Evolutionary conservation across 495 filamentous ascomycete species (phyloP), one percentile per base, ranked within the genome.

Genomic region (Stereocaulon alpinum): DNA sequence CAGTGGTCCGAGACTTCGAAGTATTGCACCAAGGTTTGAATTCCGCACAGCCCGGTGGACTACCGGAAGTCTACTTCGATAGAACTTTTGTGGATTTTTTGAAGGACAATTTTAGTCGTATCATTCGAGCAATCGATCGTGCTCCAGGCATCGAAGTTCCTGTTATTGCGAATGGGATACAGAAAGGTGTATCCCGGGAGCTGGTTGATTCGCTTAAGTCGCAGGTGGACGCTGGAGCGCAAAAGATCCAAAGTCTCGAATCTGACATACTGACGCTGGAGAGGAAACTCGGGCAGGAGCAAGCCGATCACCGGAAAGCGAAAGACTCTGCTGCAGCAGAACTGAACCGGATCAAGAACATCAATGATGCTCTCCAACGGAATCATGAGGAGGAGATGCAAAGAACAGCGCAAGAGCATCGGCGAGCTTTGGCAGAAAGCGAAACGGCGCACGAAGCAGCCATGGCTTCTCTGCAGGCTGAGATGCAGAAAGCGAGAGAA

Each of bases 51-150:
- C 72, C 75, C 1, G 84, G 80, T 32, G 79, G 80, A 29, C 76
- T 92, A 5, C 90, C 92, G 22, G 86, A 93, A 20, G 86, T 95
- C 7, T 91, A 82, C 67, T 91, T 97, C 60, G 89, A 95, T 64
- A 78, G 80, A 44, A 80, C 83, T 0, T 97, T 97, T 69, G 82
- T 97, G 42, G 91, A 96, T 60, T 96, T 97, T 68, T 79, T 96
- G 61, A 95, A 96, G 68, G 90, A 96, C 65, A 93, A 95, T 68
- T 98, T 91, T 68, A 90, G 86, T 61, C 87, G 91, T 34, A 73
- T 96, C 55, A 74, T 86, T 20, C 82, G 90, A 56, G 88, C 92
- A 20, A 88, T 98, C 66, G 93, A 98, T 69, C 86, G 91, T 52
- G 90, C 95, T 60, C 93, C 93, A 6, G 89, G 83, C 10, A 73